These are phyloP conservation scores for Solanum sitiens DNA, from an alignment of 257 asterid genomes.

Conservation along the genomic window DNA sequence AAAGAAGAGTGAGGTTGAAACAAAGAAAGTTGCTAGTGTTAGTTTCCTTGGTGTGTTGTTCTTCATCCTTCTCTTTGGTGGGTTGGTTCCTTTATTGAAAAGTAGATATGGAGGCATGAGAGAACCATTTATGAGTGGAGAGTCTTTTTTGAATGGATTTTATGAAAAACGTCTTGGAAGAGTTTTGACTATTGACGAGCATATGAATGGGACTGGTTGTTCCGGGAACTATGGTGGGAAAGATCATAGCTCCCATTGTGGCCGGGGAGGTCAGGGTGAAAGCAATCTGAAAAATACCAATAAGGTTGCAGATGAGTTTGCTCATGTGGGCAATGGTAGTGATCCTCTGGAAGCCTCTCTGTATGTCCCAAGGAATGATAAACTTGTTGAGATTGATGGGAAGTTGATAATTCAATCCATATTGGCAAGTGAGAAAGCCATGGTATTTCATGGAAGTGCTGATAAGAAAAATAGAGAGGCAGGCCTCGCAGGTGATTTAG, in stretches of 20 bases:
- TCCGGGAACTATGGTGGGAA: slow-evolving; percentile 21
- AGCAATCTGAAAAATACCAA: no score
- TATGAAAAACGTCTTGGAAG: slow-evolving; percentile 40
- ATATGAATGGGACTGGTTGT: slow-evolving; percentile 15
- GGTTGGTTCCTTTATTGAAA: no score
- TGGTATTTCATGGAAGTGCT: slow-evolving; percentile 29
- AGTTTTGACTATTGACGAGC: slow-evolving; percentile 53
- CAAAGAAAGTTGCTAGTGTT: no score
- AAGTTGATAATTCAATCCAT: slow-evolving; percentile 59
- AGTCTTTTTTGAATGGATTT: no score
- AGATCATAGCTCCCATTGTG: no score
- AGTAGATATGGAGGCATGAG: no score
- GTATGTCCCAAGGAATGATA: slow-evolving; percentile 63
- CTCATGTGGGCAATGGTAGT: slow-evolving; percentile 28
- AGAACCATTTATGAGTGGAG: no score
- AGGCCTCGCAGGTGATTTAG: slow-evolving; percentile 29
- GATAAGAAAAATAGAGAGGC: slow-evolving; percentile 37
- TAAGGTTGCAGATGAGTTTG: slow-evolving; percentile 23
- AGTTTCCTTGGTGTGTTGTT: no score
- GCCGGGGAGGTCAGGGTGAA: no score
- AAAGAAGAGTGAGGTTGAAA: no score
- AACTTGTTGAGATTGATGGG: slow-evolving; percentile 66
- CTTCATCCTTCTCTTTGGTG: no score
- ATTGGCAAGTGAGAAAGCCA: slow-evolving; percentile 65
- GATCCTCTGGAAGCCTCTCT: slow-evolving; percentile 56